Percentiles rank a stretch among this genome's conserved stretches.
Evolutionary conservation across 495 filamentous ascomycete genomes (phyloP).

Genomic region (Talaromyces ruber): DNA sequence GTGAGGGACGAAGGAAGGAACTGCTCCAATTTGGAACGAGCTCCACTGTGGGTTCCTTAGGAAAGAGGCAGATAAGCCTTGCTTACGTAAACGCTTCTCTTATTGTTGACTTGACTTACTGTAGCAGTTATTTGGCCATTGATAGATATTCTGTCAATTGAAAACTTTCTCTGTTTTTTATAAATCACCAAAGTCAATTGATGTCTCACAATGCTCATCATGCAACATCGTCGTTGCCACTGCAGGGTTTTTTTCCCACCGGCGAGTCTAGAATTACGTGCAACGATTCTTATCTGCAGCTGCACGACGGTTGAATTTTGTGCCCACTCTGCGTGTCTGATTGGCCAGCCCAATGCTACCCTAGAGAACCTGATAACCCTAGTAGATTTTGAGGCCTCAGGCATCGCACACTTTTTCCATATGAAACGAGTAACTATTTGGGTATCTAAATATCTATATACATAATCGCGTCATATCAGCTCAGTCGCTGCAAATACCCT

Average conservation of each 20-base stretch:
- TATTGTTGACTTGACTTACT: neutral
- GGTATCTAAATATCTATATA: constrained; percentile 2
- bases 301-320: constrained; percentile 1
- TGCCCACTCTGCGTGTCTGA: neutral
- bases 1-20: neutral
- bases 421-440: neutral
- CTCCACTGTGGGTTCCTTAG: constrained; percentile 1
- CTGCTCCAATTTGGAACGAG: neutral
- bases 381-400: neutral
- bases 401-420: too few species aligned
- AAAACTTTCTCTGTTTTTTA: neutral
- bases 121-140: neutral
- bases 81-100: neutral
- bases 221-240: neutral
- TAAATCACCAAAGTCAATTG: neutral
- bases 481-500: constrained; percentile 91
- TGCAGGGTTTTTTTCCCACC: neutral
- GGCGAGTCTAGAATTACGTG: neutral
- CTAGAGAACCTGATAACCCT: neutral
- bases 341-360: neutral
- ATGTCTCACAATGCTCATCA: neutral
- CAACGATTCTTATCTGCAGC: neutral
- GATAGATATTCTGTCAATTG: neutral
- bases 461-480: constrained; percentile 38
- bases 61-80: neutral